Percentiles rank a stretch among this genome's conserved stretches.
These are phyloP conservation scores for Elsinoe fawcettii DNA, from an alignment of 2,329 filamentous ascomycete genomes.

Conservation along the genomic window DNA sequence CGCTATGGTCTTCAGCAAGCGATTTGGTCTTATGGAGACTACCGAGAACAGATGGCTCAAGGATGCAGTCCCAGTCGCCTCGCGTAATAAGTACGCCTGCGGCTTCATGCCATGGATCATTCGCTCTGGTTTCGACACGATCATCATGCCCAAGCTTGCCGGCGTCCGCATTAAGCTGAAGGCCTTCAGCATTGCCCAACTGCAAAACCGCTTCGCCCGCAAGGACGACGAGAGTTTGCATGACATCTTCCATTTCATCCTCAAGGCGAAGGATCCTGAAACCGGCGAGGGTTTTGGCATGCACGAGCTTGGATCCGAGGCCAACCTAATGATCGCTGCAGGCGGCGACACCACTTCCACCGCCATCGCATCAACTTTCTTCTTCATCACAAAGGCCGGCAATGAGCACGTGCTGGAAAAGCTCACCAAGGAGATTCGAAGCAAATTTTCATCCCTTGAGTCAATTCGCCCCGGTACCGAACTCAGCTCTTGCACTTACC, in stretches of 20 bases:
- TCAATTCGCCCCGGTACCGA: conserved; percentile 26
- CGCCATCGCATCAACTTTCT: conserved; percentile 29
- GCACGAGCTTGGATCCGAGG: conserved; percentile 25
- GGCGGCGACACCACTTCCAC: conserved; percentile 31
- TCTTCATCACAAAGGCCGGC: conserved; percentile 28
- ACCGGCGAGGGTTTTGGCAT: conserved; percentile 26
- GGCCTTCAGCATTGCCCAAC: conserved; percentile 11
- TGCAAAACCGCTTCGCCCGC: conserved; percentile 12
- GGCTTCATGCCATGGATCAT: conserved; percentile 16
- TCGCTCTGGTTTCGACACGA: conserved; percentile 12
- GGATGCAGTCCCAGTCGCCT: conserved; percentile 6
- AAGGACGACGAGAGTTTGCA: conserved; percentile 15
- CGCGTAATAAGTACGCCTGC: conserved; percentile 14
- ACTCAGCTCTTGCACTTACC: conserved; percentile 34
- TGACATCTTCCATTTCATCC: conserved; percentile 25
- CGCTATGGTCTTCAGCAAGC: conserved; percentile 16
- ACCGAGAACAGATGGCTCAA: conserved; percentile 13
- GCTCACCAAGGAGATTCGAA: conserved; percentile 28
- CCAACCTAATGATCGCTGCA: conserved; percentile 27
- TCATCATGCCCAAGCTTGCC: conserved; percentile 11
- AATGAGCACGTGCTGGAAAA: conserved; percentile 26
- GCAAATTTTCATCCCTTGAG: conserved; percentile 28
- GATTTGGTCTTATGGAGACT: conserved; percentile 12
- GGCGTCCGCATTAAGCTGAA: conserved; percentile 11
- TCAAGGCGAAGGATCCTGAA: conserved; percentile 27